Evolutionary conservation across 1,284 basidiomycete species (phyloP), one percentile per base, ranked within the genome.

Genomic region (Ganoderma multipileum): DNA sequence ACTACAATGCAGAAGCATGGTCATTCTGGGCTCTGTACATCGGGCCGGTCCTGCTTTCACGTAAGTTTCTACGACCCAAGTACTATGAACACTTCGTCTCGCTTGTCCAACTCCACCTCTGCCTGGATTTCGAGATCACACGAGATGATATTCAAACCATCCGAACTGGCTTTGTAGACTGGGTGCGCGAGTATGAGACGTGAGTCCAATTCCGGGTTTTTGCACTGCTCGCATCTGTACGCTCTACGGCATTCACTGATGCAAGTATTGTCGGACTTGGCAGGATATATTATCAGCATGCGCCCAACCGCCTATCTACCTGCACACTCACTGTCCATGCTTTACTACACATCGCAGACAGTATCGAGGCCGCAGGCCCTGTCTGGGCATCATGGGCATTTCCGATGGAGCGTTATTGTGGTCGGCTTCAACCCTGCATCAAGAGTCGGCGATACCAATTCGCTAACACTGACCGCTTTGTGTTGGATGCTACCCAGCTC

Each of bases 171-270:
- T 81, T 86, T 65, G 69, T 74, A 0, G n/a, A 72, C 4, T 87
- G 84, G 84, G 84, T 86, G 0, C 9, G 75, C 60, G 68, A 80
- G 3, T 87, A 83, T 69, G 83, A 86, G 74, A 59, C 66, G 85
- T 85, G 55, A 0, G 66, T 65, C 8, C 4, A n/a, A n/a, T n/a
- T n/a, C n/a, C n/a, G n/a, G n/a, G n/a, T n/a, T n/a, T n/a, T n/a
- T n/a, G n/a, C n/a, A n/a, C n/a, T n/a, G n/a, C 8, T 36, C n/a
- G 6, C 16, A 23, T n/a, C 11, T 16, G 42, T 12, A 16, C 11
- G 20, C 8, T 12, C 14, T 14, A 6, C 23, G 20, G 39, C 2
- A 16, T 16, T 11, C 14, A 11, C 9, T 23, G 9, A 5, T 6
- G 2, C n/a, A 23, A 16, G 66, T 47, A n/a, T 5, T 38, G 36